Percentiles rank a stretch among this genome's conserved stretches.
Evolutionary conservation across 768 basidiomycete species (phyloP).

Genomic region (Lactarius sp.): DNA sequence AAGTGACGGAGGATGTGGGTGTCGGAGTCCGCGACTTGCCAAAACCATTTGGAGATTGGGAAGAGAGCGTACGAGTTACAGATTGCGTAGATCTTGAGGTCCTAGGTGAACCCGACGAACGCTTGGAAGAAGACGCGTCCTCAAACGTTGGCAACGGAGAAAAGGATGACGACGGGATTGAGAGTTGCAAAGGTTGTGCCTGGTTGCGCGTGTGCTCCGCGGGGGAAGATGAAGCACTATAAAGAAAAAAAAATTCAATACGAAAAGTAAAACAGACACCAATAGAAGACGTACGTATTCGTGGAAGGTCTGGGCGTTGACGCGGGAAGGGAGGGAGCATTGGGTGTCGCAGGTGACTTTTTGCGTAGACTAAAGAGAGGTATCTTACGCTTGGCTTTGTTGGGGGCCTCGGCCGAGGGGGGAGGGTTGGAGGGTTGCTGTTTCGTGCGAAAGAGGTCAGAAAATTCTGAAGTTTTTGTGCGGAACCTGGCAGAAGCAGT

Average conservation of each 20-base stretch:
- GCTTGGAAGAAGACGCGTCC: slow-evolving; percentile 16
- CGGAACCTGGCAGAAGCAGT: slow-evolving; percentile 19
- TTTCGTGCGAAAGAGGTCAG: slow-evolving; percentile 23
- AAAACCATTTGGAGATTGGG: background rate
- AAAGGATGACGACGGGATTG: slow-evolving; percentile 13
- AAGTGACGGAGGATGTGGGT: slow-evolving; percentile 10
- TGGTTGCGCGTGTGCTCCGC: background rate
- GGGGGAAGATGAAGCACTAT: background rate
- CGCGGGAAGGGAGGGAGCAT: background rate
- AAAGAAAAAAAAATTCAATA: background rate
- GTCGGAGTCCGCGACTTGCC: slow-evolving; percentile 23
- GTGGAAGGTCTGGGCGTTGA: slow-evolving; percentile 11
- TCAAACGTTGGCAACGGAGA: slow-evolving; percentile 9
- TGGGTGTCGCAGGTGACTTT: slow-evolving; percentile 15
- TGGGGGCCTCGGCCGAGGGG: background rate
- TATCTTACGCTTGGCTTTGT: slow-evolving; percentile 23
- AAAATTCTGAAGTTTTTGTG: slow-evolving; percentile 23
- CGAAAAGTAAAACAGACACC: background rate
- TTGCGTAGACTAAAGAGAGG: slow-evolving; percentile 25
- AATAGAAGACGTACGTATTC: slow-evolving; percentile 6
- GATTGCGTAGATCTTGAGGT: slow-evolving; percentile 12
- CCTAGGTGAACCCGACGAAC: slow-evolving; percentile 18
- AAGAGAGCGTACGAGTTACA: slow-evolving; percentile 8
- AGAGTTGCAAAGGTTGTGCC: slow-evolving; percentile 4
- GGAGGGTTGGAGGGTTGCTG: slow-evolving; percentile 11